Evolutionary conservation across 495 filamentous ascomycete species (phyloP).

Genomic region (Chaetomium fimeti): DNA sequence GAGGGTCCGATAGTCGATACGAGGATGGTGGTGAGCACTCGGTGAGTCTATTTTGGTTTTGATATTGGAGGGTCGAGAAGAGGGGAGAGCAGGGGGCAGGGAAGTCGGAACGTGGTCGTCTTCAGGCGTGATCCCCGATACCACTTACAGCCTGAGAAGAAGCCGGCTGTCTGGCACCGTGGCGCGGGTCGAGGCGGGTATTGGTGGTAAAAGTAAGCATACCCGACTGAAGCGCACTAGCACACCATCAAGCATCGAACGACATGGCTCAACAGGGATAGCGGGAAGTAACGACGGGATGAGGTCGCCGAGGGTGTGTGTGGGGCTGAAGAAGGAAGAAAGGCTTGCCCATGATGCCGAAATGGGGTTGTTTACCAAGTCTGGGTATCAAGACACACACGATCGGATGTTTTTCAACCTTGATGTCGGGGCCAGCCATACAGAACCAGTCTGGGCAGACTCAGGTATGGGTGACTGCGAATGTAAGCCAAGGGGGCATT

Average conservation of each 20-base stretch:
- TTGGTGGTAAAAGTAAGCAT: background rate
- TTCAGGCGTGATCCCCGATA: conserved; percentile 2
- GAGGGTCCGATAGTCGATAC: background rate
- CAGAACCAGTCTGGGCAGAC: background rate
- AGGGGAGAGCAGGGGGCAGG: background rate
- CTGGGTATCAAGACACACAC: too few species aligned
- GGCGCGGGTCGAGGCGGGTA: background rate
- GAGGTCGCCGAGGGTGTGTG: background rate
- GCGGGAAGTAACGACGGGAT: background rate
- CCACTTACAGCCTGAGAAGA: too few species aligned
- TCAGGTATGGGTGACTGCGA: too few species aligned
- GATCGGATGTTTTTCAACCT: background rate
- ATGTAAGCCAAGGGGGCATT: conserved; percentile 1
- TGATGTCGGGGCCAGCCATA: background rate
- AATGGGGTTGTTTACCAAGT: background rate
- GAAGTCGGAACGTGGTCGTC: background rate
- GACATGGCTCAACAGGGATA: background rate
- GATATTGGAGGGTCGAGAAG: background rate
- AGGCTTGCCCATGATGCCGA: background rate
- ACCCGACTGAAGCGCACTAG: background rate
- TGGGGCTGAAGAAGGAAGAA: conserved; percentile 2
- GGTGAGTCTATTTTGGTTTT: conserved; percentile 9
- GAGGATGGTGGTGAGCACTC: background rate
- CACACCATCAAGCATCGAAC: background rate
- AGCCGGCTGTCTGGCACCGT: background rate